Base-by-base conservation (phyloP, 2,329 filamentous ascomycete species). In the Nothopassalora personata region DNA sequence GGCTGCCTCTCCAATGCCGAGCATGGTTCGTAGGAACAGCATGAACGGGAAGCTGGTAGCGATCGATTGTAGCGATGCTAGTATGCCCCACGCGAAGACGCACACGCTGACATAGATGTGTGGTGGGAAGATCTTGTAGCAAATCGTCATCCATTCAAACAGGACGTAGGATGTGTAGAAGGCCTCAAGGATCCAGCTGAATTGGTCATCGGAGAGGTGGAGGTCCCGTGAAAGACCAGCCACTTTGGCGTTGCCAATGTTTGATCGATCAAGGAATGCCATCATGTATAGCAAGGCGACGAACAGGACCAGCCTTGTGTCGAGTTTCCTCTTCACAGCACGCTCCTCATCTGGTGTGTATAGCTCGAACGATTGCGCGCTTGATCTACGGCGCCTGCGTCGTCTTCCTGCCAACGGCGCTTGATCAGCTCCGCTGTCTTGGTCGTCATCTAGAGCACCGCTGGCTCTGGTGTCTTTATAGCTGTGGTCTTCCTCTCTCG, bases 231-330 rank as follows among this genome's bases (percentile, higher is more conserved):
- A 73, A 9, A 86, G 71, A 9, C 84, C 84, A 6, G 83, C 84
- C 54, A 86, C 81, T 59, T 80, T 80, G n/a, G 83, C 83, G 71
- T 86, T 86, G 49, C 84, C 83, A 60, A 70, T 66, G 36, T 62
- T 57, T 45, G n/a, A 53, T 33, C 57, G 34, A 31, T 65, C 56
- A 47, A 66, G 50, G 59, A 56, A 57, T 15, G 15, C 53, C 62
- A 96, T 78, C 79, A 95, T 83, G 71, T 94, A 97, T 11, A 96
- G 80, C 59, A 93, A 72, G 10, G 90, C 88, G 63, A 96, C 81
- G 71, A 96, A 95, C 0, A 89, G 72, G 5, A 96, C 90, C 55
- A 97, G 80, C 64, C 82, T 84, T 57, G 84, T 80, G 72, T 96
- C 91, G 66, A 96, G 85, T 75, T 89, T 91, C 69, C 79, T 80